Base-by-base conservation (phyloP, 2,329 filamentous ascomycete genomes). In the Pseudopyrenochaeta lycopersici region DNA sequence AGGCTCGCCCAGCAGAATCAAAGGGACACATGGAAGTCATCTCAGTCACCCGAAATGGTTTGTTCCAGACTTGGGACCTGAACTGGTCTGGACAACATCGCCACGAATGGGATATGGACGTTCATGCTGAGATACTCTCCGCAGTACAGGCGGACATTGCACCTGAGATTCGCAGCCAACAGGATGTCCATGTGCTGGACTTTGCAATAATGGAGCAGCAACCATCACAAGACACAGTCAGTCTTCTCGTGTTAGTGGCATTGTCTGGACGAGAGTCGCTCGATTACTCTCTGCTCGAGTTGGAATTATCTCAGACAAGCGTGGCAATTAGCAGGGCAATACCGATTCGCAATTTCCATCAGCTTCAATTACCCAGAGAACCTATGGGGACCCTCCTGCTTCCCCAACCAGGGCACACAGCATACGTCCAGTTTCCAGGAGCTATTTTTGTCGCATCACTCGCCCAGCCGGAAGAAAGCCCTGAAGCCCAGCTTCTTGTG, bases 11-110 rank as follows among this genome's bases (percentile, higher is more conserved):
- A 46, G 88, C 89, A 9, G 82, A 84, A 32, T 86, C 88, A 52
- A 87, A 92, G 59, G 93, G 92, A 20, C 92, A 97, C 75, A 88
- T 93, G 70, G 91, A 93, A 63, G 83, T 97, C 30, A 85, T 97
- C 41, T 87, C 93, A 32, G 87, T 89, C 12, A 95, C 92, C 1
- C 84, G 87, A 48, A 89, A 89, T 64, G 94, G 90, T 23, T 85
- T 88, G 52, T 78, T 99, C 21, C 89, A 96, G 65, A 84, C 89
- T 7, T 99, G 95, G 95, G 90, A 90, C 69, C 83, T 97, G 38
- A 92, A 94, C 68, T 91, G 94, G 74, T 91, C 90, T 56, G 93
- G 93, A 30, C 91, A 93, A 62, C 88, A 92, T 69, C 87, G 90
- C 38, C 82, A 91, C 42, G 84, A 90, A 41, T 84, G 84, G 21